Evolutionary conservation across 495 filamentous ascomycete genomes (phyloP), one percentile per base, ranked within the genome.

Genomic region (Penicillium nucicola): DNA sequence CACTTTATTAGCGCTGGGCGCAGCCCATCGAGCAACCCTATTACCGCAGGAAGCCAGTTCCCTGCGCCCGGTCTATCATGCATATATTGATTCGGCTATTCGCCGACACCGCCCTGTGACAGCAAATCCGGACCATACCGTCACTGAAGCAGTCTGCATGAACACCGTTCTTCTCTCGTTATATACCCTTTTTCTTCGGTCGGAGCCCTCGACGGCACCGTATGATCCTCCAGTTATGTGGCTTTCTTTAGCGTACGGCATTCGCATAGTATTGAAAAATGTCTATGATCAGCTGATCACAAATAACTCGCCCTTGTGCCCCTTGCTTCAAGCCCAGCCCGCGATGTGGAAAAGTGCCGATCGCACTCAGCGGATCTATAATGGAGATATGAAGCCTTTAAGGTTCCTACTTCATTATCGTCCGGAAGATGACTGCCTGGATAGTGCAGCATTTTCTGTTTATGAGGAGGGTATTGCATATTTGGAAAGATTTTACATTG

Each of bases 381-480:
- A 40, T 4, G 30, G 32, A 10, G 40, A 50, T 4, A n/a, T 15
- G 2, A 60, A 52, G n/a, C 48, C 50, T 13, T 56, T 60, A 15
- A 57, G 53, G 3, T 52, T 52, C 38, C 51, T 57, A 13, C 52
- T 60, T 12, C 42, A 52, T 7, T 54, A 59, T 45, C 42, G 28
- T n/a, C 31, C 6, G 4, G 50, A 51, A 2, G 43, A 55, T 30
- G 60, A 63, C 15, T 32, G 45, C 3, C 32, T 57, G 60, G 51
- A 64, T 35, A 40, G 57, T 0, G 54, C 65, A 8, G 65, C 58
- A 28, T 40, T 56, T 15, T 42, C 55, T 3, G 63, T 64, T n/a
- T 77, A 77, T 45, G 50, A 61, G 25, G 41, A 53, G 12, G 53
- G 61, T 3, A 48, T 75, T 5, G 44, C 45, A 23, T 74, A 67